Evolutionary conservation across 2,329 filamentous ascomycete species (phyloP).

Genomic region (Ceratocystis lukuohia): DNA sequence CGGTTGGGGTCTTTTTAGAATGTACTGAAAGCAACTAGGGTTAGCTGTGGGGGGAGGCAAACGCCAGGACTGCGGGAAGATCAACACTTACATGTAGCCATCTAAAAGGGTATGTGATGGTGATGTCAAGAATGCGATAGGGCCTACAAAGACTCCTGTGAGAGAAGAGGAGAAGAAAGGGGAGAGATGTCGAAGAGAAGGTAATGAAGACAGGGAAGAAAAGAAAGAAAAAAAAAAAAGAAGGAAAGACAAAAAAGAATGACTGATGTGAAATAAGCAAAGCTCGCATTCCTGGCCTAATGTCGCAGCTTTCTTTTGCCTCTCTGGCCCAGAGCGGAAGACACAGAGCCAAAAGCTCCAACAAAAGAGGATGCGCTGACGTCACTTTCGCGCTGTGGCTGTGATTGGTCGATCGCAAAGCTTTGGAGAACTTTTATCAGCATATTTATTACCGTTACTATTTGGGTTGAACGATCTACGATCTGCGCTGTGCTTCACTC

Average conservation of each 20-base stretch:
- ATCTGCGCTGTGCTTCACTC: not conserved
- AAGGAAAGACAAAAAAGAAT: not conserved
- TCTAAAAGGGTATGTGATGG: not conserved
- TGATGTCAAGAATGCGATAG: not conserved
- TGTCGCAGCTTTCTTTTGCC: slow-evolving; percentile 2
- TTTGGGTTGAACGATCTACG: not conserved
- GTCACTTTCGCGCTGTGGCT: not conserved
- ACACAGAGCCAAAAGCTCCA: slow-evolving; percentile 2
- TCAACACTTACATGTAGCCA: slow-evolving; percentile 5
- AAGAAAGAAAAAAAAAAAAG: not conserved
- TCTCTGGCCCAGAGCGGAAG: slow-evolving; percentile 7
- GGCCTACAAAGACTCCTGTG: not conserved
- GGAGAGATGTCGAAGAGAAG: not conserved
- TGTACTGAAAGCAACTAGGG: not conserved
- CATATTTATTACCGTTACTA: not conserved
- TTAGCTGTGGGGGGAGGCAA: not conserved
- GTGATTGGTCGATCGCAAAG: slow-evolving; percentile 16
- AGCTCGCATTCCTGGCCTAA: not conserved
- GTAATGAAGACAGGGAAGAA: not conserved
- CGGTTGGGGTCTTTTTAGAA: slow-evolving; percentile 1
- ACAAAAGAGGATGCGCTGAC: not conserved
- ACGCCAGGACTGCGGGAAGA: not conserved
- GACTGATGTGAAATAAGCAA: slow-evolving; percentile 2
- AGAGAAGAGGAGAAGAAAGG: not conserved
- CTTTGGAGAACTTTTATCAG: not conserved